Evolutionary conservation across 257 asterid genomes (phyloP).

Genomic region (Linaria vulgaris): DNA sequence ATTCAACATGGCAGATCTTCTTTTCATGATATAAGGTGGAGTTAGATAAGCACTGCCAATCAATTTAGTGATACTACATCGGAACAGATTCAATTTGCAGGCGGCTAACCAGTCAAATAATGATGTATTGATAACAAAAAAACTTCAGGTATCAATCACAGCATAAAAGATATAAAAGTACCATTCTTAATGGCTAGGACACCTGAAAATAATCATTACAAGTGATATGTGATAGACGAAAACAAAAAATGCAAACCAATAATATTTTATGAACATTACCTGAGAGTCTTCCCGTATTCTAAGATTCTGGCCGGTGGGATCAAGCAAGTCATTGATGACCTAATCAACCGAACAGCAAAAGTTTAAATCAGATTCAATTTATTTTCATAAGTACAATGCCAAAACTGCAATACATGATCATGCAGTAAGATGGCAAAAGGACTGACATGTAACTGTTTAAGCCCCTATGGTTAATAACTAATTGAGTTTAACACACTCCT

Average conservation of each 20-base stretch:
- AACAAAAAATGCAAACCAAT: slow-evolving; percentile 16
- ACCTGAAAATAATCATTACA: slow-evolving; percentile 16
- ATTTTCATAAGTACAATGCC: slow-evolving; percentile 3
- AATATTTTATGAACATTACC: slow-evolving; percentile 39
- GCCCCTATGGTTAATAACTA: too few species aligned
- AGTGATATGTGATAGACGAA: slow-evolving; percentile 19
- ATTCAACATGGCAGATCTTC: background rate
- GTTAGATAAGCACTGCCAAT: slow-evolving; percentile 6
- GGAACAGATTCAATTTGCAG: slow-evolving; percentile 6
- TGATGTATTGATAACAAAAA: background rate
- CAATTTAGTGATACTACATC: background rate
- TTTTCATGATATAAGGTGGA: slow-evolving; percentile 4
- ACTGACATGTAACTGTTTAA: background rate
- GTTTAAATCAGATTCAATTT: background rate
- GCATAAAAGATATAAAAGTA: too few species aligned
- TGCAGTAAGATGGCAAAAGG: background rate
- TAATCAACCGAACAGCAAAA: slow-evolving; percentile 35
- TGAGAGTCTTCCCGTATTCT: slow-evolving; percentile 79
- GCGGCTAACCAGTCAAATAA: slow-evolving; percentile 3
- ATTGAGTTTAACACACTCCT: background rate
- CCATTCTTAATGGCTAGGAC: too few species aligned
- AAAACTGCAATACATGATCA: slow-evolving; percentile 14
- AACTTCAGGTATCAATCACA: slow-evolving; percentile 12
- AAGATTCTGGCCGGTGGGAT: slow-evolving; percentile 84
- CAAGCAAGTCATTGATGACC: slow-evolving; percentile 89